Base-by-base conservation (phyloP, 768 basidiomycete genomes). In the Rhodotorula paludigena region DNA sequence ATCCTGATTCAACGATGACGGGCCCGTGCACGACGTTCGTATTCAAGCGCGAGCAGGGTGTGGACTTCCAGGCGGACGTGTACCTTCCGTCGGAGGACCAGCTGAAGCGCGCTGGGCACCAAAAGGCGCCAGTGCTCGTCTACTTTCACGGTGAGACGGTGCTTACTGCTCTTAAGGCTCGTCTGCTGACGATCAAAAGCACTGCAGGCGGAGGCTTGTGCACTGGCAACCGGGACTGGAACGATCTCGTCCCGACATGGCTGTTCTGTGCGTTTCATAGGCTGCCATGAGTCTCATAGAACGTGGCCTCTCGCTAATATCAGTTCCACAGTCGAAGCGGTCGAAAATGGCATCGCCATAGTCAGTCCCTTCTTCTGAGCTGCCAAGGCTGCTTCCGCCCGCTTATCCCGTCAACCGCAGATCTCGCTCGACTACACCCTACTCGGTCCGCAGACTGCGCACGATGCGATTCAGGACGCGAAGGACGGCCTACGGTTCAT, bases 371-470 rank as follows among this genome's bases (percentile, higher is more conserved):
- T n/a, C 11, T 28, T 32, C 21, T 16, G 35, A 42, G 14, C 20
- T 6, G 47, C 36, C 33, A 3, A 28, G 18, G 16, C 18, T 25
- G 15, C 3, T 25, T 25, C 60, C 23, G 6, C 15, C 2, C 25
- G 23, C 53, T 42, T 20, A 41, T 36, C 25, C 10, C 25, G 23
- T n/a, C 51, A 16, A 28, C 25, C 7, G 14, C 52, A 61, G 60
- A 35, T 61, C 10, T 45, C 52, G 18, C 38, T 45, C 61, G 61
- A 62, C 52, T 62, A 62, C 52, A 62, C 61, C 35, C 52, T 62
- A 18, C 28, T 47, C 33, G 44, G 44, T 5, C 61, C 61, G 16
- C 41, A 55, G 30, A 2, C 42, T 3, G 52, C 33, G 12, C 32
- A 38, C 16, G 25, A 47, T 15, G 39, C 55, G 53, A 47, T 62